Base-by-base conservation (phyloP, 2,329 filamentous ascomycete genomes). In the Mycosphaerella sp. region DNA sequence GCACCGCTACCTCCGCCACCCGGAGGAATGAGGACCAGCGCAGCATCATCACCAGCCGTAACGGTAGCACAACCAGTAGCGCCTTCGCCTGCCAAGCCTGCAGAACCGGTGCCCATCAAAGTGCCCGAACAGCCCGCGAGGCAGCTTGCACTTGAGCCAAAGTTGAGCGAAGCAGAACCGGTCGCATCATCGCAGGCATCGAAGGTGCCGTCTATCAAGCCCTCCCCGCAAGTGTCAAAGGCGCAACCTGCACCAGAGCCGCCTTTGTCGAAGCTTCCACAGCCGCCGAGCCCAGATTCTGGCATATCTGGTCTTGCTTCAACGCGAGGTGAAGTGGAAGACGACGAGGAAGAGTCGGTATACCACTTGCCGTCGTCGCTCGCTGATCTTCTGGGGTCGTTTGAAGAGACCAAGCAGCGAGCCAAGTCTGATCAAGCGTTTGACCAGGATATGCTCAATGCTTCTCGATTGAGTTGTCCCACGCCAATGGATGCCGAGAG, bases 1-100 rank as follows among this genome's bases (percentile, higher is more conserved):
- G 85, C 92, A 55, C 93, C 93, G 40, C 78, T 97, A 66, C 93
- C 93, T 52, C 92, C 93, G 58, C 93, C 93, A 65, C 90, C 90
- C 29, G 86, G 87, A 50, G 71, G 73, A 31, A 73, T 75, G 50
- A 79, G 75, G 66, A 67, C 78, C 47, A 81, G 78, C 57, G 78
- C 83, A 26, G 83, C 79, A 26, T 75, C 76, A 54, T 86, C 84
- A 45, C 80, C 80, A 10, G 57, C 62, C 41, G 52, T 57, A 23
- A 54, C 63, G 34, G 49, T 51, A 38, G 56, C 56, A 42, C 78
- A 80, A 61, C 76, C 77, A 32, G 73, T 70, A 26, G 65, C 73
- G 23, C 73, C 59, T 56, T 66, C 69, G 53, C 65, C 69, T 9
- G 66, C 72, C 36, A 69, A 73, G 47, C 62, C 65, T 7, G 57